These are phyloP conservation scores for Anthracocystis setariae DNA, from an alignment of 1,284 basidiomycete species.

Conservation along the genomic window DNA sequence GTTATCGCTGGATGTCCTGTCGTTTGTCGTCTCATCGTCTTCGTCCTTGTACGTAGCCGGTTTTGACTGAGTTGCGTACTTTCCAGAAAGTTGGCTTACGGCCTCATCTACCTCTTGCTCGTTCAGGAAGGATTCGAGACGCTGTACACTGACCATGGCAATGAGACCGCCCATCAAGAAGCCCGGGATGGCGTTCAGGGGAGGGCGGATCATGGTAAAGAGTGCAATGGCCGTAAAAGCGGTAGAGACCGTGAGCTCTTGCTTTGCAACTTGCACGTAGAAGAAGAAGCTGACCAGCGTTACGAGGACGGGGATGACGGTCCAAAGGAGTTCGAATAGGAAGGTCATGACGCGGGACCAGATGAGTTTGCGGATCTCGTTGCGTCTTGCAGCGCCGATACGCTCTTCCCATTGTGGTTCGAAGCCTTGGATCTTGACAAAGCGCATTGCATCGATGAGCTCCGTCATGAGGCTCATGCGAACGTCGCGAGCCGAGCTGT, in stretches of 20 bases:
- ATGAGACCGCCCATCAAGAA: conserved; percentile 50
- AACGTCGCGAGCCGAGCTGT: conserved; percentile 78
- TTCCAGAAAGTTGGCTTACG: conserved; percentile 29
- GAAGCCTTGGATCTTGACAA: conserved; percentile 74
- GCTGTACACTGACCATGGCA: conserved; percentile 78
- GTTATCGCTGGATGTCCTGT: conserved; percentile 75
- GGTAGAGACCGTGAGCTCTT: conserved; percentile 52
- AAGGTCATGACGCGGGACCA: conserved; percentile 60
- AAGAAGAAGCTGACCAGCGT: conserved; percentile 59
- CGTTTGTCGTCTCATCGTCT: conserved; percentile 64
- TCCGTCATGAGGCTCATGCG: conserved; percentile 87
- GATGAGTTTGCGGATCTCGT: conserved; percentile 61
- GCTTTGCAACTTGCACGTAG: conserved; percentile 51
- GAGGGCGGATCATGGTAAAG: conserved; percentile 51
- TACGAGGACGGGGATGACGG: conserved; percentile 51
- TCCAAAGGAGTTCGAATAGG: conserved; percentile 68
- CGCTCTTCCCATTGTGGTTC: conserved; percentile 51
- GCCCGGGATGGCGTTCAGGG: conserved; percentile 70
- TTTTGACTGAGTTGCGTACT: background rate
- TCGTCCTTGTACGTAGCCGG: conserved; percentile 70
- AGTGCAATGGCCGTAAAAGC: conserved; percentile 58
- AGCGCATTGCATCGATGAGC: conserved; percentile 76
- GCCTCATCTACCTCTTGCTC: conserved; percentile 78
- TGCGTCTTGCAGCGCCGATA: conserved; percentile 53
- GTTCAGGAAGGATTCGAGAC: conserved; percentile 81